Evolutionary conservation across 331 rosid genomes (phyloP).

Genomic region (Prunus yedoensis): DNA sequence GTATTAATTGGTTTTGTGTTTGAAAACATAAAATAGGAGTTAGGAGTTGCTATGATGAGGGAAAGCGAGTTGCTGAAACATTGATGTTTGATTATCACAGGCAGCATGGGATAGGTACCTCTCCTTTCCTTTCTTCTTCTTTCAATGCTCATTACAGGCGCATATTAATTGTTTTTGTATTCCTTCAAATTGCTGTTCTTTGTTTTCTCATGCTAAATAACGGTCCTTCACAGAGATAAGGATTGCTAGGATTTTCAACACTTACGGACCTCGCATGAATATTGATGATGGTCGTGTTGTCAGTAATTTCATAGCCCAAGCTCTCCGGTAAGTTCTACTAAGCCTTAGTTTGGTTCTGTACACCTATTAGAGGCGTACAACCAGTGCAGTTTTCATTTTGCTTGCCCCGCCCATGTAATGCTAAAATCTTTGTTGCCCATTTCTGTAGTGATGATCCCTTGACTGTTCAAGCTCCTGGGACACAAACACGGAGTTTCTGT

Average conservation of each 20-base stretch:
- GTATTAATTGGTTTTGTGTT: not conserved
- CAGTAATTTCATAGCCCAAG: constrained; percentile 55
- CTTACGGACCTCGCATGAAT: constrained; percentile 55
- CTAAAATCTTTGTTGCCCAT: constrained; percentile 1
- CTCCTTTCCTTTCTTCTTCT: not conserved
- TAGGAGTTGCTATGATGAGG: constrained; percentile 57
- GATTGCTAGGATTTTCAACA: constrained; percentile 52
- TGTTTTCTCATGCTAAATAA: not conserved
- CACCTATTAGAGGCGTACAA: not conserved
- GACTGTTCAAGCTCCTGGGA: constrained; percentile 56
- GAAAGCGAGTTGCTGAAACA: constrained; percentile 57
- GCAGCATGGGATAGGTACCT: constrained; percentile 51
- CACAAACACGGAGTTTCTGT: constrained; percentile 55
- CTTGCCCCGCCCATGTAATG: not conserved
- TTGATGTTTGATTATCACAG: constrained; percentile 56
- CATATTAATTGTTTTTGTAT: too few species aligned
- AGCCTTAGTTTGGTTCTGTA: not conserved
- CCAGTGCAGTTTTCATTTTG: not conserved
- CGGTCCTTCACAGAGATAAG: constrained; percentile 32
- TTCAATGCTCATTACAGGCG: too few species aligned
- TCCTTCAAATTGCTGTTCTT: not conserved
- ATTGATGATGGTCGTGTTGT: constrained; percentile 57
- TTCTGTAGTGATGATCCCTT: constrained; percentile 40
- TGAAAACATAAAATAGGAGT: constrained; percentile 34
- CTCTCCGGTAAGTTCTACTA: constrained; percentile 34